Conservation (phyloP, 1,284 basidiomycete species). For the Coniferiporia sulphurascens region DNA sequence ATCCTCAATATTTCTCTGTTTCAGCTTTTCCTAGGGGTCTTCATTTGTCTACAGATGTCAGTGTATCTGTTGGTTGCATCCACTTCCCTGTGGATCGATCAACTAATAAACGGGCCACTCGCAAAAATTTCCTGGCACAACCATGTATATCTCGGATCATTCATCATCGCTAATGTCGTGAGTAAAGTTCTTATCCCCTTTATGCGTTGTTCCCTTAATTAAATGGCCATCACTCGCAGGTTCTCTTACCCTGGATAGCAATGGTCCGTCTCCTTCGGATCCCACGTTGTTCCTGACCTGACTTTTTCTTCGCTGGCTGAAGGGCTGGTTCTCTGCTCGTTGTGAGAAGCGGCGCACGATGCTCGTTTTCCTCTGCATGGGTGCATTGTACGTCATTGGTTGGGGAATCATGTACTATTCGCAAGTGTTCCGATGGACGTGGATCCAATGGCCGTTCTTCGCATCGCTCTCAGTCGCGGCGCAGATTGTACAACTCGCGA, state of each 20-base stretch:
- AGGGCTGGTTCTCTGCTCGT: conserved; percentile 17
- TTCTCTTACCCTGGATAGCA: conserved; percentile 48
- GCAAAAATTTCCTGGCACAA: conserved; percentile 38
- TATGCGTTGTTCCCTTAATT: neutral
- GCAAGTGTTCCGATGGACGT: conserved; percentile 18
- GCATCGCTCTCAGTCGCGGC: conserved; percentile 11
- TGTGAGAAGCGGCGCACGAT: conserved; percentile 14
- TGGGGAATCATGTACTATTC: conserved; percentile 18
- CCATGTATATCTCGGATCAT: conserved; percentile 38
- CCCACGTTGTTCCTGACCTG: neutral
- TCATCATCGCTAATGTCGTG: conserved; percentile 42
- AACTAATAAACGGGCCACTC: conserved; percentile 44
- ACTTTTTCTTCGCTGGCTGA: neutral
- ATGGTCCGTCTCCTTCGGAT: conserved; percentile 11
- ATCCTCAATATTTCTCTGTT: neutral
- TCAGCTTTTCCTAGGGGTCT: conserved; percentile 50
- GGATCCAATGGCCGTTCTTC: conserved; percentile 19
- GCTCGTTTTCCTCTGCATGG: conserved; percentile 10
- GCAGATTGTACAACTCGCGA: conserved; percentile 10
- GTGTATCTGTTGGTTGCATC: conserved; percentile 47
- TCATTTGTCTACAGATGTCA: conserved; percentile 53
- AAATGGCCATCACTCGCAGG: neutral
- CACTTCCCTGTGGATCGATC: conserved; percentile 51
- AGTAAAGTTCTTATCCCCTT: neutral
- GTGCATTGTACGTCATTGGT: conserved; percentile 1